A percentile compares a stretch with the other conserved stretches of the same genome.
phyloP scores from a whole-genome alignment of 2,329 filamentous ascomycete genomes.

The Sporothrix pallida region DNA sequence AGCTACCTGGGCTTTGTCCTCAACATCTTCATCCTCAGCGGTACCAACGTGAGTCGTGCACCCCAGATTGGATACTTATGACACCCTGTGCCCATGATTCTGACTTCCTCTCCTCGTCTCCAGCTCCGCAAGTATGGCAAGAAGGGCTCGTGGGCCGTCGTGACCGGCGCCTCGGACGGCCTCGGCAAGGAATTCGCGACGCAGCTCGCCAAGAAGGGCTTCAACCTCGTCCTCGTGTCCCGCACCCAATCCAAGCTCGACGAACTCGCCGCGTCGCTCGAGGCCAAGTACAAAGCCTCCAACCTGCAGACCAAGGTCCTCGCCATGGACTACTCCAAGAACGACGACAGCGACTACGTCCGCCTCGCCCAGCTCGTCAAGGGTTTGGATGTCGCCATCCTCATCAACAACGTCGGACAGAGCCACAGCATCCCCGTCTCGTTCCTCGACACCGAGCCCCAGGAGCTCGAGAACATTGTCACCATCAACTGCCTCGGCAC shows the following conservation, averaged over 20 bases:
- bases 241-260: conserved; percentile 93
- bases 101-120: background rate
- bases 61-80: background rate
- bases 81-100: background rate
- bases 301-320: conserved; percentile 74
- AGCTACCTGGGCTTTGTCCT: conserved; percentile 67
- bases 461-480: conserved; percentile 88
- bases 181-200: conserved; percentile 95
- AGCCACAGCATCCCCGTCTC: conserved; percentile 92
- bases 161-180: conserved; percentile 95
- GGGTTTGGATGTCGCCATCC: conserved; percentile 79
- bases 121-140: conserved; percentile 89
- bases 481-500: conserved; percentile 95
- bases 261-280: conserved; percentile 75
- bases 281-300: conserved; percentile 66
- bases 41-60: conserved; percentile 61
- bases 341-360: conserved; percentile 80
- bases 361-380: conserved; percentile 70
- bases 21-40: conserved; percentile 71
- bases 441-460: conserved; percentile 77
- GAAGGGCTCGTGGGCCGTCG: conserved; percentile 89
- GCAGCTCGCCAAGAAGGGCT: conserved; percentile 88
- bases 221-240: conserved; percentile 93
- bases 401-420: conserved; percentile 97
- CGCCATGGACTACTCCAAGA: conserved; percentile 88